Percentiles rank a stretch among this genome's conserved stretches.
Evolutionary conservation across 2,329 filamentous ascomycete genomes (phyloP).

Genomic region (Fusarium dlaminii): DNA sequence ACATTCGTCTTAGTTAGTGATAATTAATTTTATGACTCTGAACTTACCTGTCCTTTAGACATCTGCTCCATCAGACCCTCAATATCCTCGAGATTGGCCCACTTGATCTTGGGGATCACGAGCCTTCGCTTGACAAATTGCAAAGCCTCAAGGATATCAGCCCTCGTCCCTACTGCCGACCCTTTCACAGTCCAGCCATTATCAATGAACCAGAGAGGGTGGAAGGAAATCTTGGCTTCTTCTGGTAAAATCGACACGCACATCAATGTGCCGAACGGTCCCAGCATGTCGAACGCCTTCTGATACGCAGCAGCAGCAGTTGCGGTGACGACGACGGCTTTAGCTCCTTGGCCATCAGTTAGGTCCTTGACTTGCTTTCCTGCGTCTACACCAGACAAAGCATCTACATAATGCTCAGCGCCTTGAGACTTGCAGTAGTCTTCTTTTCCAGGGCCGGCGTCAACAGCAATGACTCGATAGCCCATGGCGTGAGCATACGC

Average conservation of each 20-base stretch:
- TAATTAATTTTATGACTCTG: accelerated
- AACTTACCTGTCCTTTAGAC: conserved; percentile 24
- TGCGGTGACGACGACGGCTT: conserved; percentile 46
- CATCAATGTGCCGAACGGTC: conserved; percentile 51
- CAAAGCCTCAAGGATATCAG: conserved; percentile 53
- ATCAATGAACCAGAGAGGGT: conserved; percentile 49
- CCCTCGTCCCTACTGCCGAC: conserved; percentile 49
- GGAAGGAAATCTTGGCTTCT: conserved; percentile 40
- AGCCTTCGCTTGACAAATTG: conserved; percentile 48
- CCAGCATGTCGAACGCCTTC: conserved; percentile 42
- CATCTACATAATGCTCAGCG: conserved; percentile 52
- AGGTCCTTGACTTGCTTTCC: conserved; percentile 16
- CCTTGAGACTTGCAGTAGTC: conserved; percentile 45
- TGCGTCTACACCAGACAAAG: conserved; percentile 21
- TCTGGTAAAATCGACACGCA: conserved; percentile 50
- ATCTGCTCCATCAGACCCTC: conserved; percentile 26
- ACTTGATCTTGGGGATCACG: conserved; percentile 24
- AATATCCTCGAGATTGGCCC: conserved; percentile 21
- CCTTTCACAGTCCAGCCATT: conserved; percentile 49
- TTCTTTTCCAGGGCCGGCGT: conserved; percentile 47
- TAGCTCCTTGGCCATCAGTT: conserved; percentile 30
- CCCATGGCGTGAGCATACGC: conserved; percentile 55
- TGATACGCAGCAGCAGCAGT: conserved; percentile 47
- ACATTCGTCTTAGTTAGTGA: neutral
- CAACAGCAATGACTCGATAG: conserved; percentile 51